Evolutionary conservation across 257 asterid species (phyloP), one percentile per base, ranked within the genome.

Genomic region (Vinca minor): DNA sequence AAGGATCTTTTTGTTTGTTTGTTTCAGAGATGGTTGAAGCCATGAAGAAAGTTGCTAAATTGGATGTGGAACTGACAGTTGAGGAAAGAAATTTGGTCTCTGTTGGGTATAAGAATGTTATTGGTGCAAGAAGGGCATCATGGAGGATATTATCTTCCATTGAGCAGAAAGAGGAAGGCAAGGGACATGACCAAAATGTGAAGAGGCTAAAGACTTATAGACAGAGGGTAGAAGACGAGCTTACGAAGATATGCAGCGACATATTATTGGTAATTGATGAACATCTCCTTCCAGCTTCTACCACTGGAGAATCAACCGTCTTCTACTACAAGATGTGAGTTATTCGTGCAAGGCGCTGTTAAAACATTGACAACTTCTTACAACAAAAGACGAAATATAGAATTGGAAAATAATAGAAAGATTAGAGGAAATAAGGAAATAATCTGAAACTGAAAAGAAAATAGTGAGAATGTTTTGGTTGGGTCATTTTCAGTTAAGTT

Each of bases 11-110:
- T 56, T 29, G 1, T n/a, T n/a, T n/a, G n/a, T n/a, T n/a, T 63
- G 55, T 48, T 52, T 60, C 81, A 85, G 95, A 87, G 71, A 87
- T 87, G 95, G 95, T 87, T 48, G 93, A 83, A 53, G 85, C 88
- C 29, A 87, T 85, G 95, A 87, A 87, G 64, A 64, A 61, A 25
- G 89, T 85, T 69, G 93, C 93, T 3, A 83, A 82, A 70, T 25
- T 87, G 79, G 83, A 81, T 63, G 93, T 83, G 55, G 93, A 87
- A 64, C 84, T 87, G 71, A 84, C 93, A 6, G 73, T 87, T 31
- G 93, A 87, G 72, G 90, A 87, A 77, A 85, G 95, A 70, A 87
- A 85, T 54, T 73, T 87, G 69, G 87, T 87, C 42, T 87, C 95
- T 3, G 95, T 86, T 65, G 91, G 91, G 62, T 86, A 80, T 79